Evolutionary conservation across 371 early-diverging fungal species (phyloP).

Genomic region (Mucor sp.): DNA sequence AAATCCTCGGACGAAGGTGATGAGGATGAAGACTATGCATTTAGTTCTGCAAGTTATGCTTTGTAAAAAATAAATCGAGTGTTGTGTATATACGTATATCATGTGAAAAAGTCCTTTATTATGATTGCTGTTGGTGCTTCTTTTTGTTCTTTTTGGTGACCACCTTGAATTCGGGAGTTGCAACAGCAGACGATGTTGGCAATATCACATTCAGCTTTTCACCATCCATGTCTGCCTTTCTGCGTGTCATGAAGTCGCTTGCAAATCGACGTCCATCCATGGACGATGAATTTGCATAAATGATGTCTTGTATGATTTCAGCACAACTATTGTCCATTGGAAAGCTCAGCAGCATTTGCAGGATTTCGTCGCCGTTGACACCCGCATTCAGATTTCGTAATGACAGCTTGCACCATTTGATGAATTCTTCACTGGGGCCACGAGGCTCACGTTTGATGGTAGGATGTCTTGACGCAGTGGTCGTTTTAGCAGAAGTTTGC

Average conservation of each 20-base stretch:
- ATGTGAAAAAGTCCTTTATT: background rate
- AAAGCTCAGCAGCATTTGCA: constrained; percentile 70
- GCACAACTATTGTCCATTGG: constrained; percentile 63
- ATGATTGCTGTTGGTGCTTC: constrained; percentile 12
- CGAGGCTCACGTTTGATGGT: constrained; percentile 14
- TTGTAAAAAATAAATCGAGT: constrained; percentile 20
- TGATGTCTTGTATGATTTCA: constrained; percentile 72
- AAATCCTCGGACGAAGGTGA: constrained; percentile 16
- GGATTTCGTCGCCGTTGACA: constrained; percentile 67
- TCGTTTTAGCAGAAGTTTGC: background rate
- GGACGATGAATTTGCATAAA: constrained; percentile 64
- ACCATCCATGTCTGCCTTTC: constrained; percentile 63
- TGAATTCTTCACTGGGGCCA: constrained; percentile 65
- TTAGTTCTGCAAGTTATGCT: constrained; percentile 51
- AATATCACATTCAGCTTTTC: constrained; percentile 17
- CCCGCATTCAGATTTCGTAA: constrained; percentile 56
- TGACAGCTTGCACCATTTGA: constrained; percentile 67
- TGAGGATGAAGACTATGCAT: constrained; percentile 39
- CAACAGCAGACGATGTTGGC: constrained; percentile 6
- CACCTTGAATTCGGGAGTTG: constrained; percentile 10
- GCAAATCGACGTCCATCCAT: constrained; percentile 76
- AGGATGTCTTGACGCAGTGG: background rate
- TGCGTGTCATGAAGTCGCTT: constrained; percentile 68
- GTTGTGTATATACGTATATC: background rate
- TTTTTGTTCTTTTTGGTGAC: constrained; percentile 21